Conservation (phyloP, 495 filamentous ascomycete species). For the Rostrohypoxylon terebratum region DNA sequence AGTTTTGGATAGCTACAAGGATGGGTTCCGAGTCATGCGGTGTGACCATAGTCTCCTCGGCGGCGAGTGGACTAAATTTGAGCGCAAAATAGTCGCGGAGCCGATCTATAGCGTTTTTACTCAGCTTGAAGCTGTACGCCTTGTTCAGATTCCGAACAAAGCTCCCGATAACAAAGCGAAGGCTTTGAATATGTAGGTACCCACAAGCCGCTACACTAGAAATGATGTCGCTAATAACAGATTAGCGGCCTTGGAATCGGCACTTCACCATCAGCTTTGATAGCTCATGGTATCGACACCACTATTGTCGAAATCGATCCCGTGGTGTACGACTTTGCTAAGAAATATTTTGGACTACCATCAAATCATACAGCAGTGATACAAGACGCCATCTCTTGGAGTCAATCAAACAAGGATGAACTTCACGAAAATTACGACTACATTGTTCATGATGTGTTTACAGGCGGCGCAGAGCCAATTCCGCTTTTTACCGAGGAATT, state of each 20-base stretch:
- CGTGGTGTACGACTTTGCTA: conserved; percentile 82
- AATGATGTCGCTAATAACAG: conserved; percentile 27
- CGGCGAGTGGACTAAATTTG: conserved; percentile 84
- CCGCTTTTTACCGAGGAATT: conserved; percentile 90
- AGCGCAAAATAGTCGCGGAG: conserved; percentile 70
- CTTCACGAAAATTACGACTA: conserved; percentile 75
- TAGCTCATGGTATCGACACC: conserved; percentile 88
- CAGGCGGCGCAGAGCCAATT: conserved; percentile 91
- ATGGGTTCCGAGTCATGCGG: conserved; percentile 83
- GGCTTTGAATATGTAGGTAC: conserved; percentile 83
- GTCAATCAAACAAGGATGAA: conserved; percentile 60
- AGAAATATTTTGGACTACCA: conserved; percentile 83
- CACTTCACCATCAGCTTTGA: conserved; percentile 86
- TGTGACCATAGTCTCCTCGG: conserved; percentile 95
- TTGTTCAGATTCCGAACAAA: conserved; percentile 71
- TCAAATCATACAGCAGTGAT: conserved; percentile 82
- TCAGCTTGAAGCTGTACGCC: conserved; percentile 89
- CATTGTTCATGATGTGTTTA: conserved; percentile 99
- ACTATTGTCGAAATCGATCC: conserved; percentile 96
- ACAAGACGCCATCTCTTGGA: conserved; percentile 83
- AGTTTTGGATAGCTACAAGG: conserved; percentile 77
- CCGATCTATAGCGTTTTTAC: conserved; percentile 93
- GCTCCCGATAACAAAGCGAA: conserved; percentile 72
- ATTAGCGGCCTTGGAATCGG: conserved; percentile 89
- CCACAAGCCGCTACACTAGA: background rate